Base-by-base conservation (phyloP, 1,139 yeast genomes). In the Diutina siamensis region DNA sequence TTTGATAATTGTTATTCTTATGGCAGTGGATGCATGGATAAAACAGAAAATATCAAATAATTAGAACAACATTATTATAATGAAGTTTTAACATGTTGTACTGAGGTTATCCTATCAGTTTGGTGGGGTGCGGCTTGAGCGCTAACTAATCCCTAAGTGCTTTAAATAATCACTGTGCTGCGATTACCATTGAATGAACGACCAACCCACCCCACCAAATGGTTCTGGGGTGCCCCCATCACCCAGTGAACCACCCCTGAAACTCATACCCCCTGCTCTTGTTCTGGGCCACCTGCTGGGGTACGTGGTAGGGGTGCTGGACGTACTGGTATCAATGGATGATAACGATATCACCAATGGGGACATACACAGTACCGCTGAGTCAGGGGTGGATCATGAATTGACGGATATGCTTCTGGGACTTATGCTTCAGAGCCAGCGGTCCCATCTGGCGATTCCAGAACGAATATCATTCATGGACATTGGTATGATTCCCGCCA, bases 331-430 rank as follows among this genome's bases (percentile, higher is more conserved):
- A 27, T 15, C 19, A n/a, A 18, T 34, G 36, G 36, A 34, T 7
- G 36, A 34, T 4, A 17, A 20, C 28, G 40, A 35, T 15, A 8
- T 15, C 5, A 17, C n/a, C 32, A 9, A 17, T 10, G 42, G 42
- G 3, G 42, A 25, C 17, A 13, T 4, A 13, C 4, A 17, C n/a
- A 17, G 33, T 17, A 20, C n/a, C n/a, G 7, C 7, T 7, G 42
- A 15, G 3, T 18, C 15, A 3, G 40, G 9, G 3, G 28, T 17
- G n/a, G 40, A 35, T 8, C 19, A 38, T 17, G 42, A 38, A 27
- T 15, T 38, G n/a, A 17, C 31, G 21, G 42, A 38, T n/a, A 38
- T 38, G 42, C 32, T 38, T 38, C 33, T 25, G 32, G 42, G 42
- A 20, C 42, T 38, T 18, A 38, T 38, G 31, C 9, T 15, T 10